These are phyloP conservation scores for Pharus latifolius DNA, from an alignment of 176 grass and related monocot species.

Conservation along the genomic window DNA sequence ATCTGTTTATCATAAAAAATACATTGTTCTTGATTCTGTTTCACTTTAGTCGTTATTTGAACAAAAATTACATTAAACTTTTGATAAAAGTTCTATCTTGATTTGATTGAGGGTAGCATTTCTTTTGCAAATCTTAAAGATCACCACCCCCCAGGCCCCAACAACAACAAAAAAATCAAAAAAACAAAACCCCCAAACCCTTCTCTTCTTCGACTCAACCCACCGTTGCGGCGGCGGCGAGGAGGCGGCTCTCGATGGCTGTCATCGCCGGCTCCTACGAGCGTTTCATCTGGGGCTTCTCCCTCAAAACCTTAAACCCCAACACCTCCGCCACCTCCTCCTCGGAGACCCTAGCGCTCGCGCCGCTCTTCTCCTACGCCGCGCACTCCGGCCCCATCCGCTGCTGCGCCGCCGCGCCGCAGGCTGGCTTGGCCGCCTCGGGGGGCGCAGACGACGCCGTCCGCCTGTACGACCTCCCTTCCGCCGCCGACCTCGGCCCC, in stretches of 20 bases:
- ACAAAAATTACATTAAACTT: too few relatives aligned
- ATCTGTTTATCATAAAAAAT: too few relatives aligned
- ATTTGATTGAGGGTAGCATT: too few relatives aligned
- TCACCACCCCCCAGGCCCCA: background rate
- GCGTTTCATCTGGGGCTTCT: conserved; percentile 96
- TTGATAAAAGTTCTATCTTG: too few relatives aligned
- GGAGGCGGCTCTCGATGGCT: conserved; percentile 25
- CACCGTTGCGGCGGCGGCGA: background rate
- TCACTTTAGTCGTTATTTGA: too few relatives aligned
- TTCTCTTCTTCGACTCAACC: background rate
- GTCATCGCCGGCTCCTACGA: conserved; percentile 91
- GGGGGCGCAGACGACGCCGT: conserved; percentile 68
- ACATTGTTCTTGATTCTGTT: too few relatives aligned
- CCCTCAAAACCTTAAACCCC: conserved; percentile 44
- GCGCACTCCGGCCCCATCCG: conserved; percentile 71
- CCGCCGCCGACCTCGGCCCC: conserved; percentile 55
- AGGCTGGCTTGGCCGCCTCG: conserved; percentile 32
- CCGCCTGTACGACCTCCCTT: conserved; percentile 70
- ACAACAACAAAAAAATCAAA: background rate
- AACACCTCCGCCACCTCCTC: background rate
- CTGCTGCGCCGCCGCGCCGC: conserved; percentile 43
- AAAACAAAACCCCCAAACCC: background rate
- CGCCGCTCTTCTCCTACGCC: conserved; percentile 72
- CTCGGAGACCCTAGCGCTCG: conserved; percentile 9
- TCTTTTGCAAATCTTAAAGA: too few relatives aligned